Conservation (phyloP, 2,329 filamentous ascomycete species). For the Furcasterigmium furcatum region DNA sequence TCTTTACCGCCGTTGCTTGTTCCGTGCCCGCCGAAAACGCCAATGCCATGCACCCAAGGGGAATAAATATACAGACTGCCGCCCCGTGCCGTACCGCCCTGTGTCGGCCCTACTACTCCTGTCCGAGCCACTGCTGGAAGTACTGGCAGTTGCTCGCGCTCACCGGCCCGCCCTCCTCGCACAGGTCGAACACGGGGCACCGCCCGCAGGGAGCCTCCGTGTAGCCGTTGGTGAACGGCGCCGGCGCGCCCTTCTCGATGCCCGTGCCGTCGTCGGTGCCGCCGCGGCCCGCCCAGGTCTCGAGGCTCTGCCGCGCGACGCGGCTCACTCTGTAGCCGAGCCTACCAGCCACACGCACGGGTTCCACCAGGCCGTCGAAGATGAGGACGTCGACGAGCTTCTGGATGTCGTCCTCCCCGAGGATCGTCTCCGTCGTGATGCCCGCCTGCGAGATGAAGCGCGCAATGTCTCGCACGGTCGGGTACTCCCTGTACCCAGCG, state of each 20-base stretch:
- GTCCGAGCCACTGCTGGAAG: conserved; percentile 77
- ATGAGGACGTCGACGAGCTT: conserved; percentile 85
- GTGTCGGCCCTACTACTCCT: conserved; percentile 28
- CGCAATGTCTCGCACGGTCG: conserved; percentile 76
- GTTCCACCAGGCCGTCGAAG: conserved; percentile 82
- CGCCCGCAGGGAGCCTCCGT: conserved; percentile 87
- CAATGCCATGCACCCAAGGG: too few relatives aligned
- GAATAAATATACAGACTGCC: too few relatives aligned
- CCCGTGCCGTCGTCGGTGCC: conserved; percentile 28
- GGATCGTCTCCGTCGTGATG: conserved; percentile 69
- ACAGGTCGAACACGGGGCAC: conserved; percentile 92
- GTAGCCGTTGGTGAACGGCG: conserved; percentile 63
- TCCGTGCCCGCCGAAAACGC: too few relatives aligned
- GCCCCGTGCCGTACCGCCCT: too few relatives aligned
- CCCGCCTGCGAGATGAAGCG: conserved; percentile 65
- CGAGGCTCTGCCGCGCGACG: conserved; percentile 40
- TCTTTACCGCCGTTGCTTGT: too few relatives aligned
- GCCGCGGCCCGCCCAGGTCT: conserved; percentile 29
- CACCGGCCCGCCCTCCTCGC: conserved; percentile 85
- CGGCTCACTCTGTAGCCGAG: conserved; percentile 52
- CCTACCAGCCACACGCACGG: conserved; percentile 45
- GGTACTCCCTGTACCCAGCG: conserved; percentile 73
- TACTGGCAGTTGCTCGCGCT: conserved; percentile 90
- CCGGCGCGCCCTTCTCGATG: conserved; percentile 31
- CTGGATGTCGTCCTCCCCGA: conserved; percentile 73